phyloP scores from a whole-genome alignment of 768 basidiomycete species.

The Mycena belliarum region DNA sequence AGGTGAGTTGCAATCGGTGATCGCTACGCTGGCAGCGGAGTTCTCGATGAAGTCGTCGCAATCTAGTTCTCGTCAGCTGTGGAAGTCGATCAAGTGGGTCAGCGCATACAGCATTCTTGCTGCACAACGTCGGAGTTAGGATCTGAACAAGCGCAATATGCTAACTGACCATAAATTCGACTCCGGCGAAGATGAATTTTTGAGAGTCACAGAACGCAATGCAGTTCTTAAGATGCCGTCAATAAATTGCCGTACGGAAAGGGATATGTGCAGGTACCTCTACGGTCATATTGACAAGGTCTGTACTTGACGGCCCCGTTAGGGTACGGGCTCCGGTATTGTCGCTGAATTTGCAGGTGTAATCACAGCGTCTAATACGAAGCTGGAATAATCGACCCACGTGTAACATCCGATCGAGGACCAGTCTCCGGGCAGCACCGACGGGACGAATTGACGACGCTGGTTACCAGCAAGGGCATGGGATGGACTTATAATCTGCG shows the following conservation, averaged over 20 bases:
- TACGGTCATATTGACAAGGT: constrained; percentile 60
- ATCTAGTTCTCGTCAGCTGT: constrained; percentile 39
- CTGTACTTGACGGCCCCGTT: constrained; percentile 43
- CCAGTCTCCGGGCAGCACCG: constrained; percentile 55
- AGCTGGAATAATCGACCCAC: constrained; percentile 33
- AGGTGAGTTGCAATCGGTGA: constrained; percentile 58
- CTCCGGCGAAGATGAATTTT: constrained; percentile 64
- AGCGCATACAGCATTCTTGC: constrained; percentile 60
- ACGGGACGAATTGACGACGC: constrained; percentile 44
- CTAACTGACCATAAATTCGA: constrained; percentile 50
- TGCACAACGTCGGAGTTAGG: not conserved
- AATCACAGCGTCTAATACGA: not conserved
- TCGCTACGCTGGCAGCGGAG: constrained; percentile 44
- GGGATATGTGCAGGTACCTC: constrained; percentile 27
- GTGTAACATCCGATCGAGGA: constrained; percentile 60
- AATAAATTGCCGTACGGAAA: not conserved
- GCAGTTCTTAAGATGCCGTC: constrained; percentile 28
- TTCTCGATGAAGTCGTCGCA: constrained; percentile 59
- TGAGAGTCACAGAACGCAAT: constrained; percentile 48
- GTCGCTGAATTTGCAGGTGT: constrained; percentile 42
- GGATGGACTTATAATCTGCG: not conserved
- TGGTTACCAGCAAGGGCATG: constrained; percentile 13
- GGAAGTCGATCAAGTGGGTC: not conserved
- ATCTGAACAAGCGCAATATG: not conserved
- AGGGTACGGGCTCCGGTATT: constrained; percentile 61